phyloP scores from a whole-genome alignment of 176 grass and related monocot species.

The Leersia perrieri region DNA sequence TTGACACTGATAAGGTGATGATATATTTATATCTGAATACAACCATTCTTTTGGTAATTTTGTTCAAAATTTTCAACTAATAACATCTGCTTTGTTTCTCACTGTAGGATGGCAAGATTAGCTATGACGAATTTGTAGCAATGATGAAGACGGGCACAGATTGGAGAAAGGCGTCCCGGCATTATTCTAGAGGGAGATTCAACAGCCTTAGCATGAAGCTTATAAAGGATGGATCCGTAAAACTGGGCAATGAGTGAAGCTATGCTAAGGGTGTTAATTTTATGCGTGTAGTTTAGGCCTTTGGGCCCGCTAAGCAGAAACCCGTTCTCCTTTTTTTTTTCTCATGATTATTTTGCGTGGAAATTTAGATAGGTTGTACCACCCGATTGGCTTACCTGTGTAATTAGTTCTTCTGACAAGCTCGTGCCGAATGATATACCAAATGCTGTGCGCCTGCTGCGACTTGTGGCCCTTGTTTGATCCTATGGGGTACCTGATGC shows the following conservation, averaged over 20 bases:
- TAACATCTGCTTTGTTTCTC: background rate
- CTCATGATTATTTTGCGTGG: constrained; percentile 51
- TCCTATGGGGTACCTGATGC: constrained; percentile 31
- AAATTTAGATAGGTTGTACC: constrained; percentile 56
- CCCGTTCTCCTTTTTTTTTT: constrained; percentile 26
- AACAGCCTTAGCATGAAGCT: constrained; percentile 98
- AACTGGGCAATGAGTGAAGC: constrained; percentile 66
- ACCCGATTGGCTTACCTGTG: constrained; percentile 58
- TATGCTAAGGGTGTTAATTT: constrained; percentile 14
- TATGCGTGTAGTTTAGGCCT: constrained; percentile 49
- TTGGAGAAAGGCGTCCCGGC: constrained; percentile 97
- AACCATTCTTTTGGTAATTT: background rate
- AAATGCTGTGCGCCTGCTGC: constrained; percentile 24
- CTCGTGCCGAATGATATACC: constrained; percentile 17
- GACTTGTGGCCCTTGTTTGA: constrained; percentile 2
- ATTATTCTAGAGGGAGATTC: constrained; percentile 99
- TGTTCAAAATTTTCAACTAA: background rate
- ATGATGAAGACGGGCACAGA: constrained; percentile 99
- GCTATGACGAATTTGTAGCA: constrained; percentile 96
- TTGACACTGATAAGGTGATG: constrained; percentile 91
- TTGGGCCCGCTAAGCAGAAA: constrained; percentile 36
- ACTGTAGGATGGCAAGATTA: constrained; percentile 89
- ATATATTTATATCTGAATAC: background rate
- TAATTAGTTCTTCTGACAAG: constrained; percentile 70
- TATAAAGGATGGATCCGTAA: constrained; percentile 94